Percentiles rank a stretch among this genome's conserved stretches.
Conservation (phyloP, 768 basidiomycete species). For the Candolleomyces aberdarensis region DNA sequence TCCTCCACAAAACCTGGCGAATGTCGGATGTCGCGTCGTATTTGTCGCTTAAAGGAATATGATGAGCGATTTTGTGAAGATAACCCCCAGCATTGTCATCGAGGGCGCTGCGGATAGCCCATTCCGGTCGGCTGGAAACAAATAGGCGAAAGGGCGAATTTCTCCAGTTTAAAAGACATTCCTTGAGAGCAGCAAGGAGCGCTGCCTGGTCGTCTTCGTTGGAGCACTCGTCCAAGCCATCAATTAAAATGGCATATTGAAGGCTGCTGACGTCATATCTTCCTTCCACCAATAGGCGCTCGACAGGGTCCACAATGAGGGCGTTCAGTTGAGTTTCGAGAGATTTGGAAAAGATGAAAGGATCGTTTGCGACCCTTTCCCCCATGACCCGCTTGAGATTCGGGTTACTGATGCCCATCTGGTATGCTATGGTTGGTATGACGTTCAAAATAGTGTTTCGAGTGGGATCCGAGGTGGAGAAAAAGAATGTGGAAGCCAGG, state of each 20-base stretch:
- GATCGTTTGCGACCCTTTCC: no score
- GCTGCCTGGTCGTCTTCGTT: constrained; percentile 6
- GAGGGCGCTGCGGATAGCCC: constrained; percentile 5
- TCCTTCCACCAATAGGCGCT: no score
- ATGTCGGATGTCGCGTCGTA: not conserved
- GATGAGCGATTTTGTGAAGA: not conserved
- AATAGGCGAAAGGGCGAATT: constrained; percentile 7
- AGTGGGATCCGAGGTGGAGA: no score
- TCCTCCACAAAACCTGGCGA: not conserved
- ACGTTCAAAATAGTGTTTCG: no score
- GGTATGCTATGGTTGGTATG: no score
- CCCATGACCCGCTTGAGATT: no score
- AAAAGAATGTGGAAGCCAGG: no score
- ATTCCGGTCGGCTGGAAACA: constrained; percentile 14
- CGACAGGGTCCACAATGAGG: no score
- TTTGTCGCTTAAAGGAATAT: constrained; percentile 3
- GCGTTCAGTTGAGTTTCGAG: no score
- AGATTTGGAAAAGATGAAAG: no score
- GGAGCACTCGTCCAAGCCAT: constrained; percentile 14
- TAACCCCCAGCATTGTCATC: not conserved
- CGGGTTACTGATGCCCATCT: no score
- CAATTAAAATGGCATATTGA: constrained; percentile 3
- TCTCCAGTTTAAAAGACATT: not conserved
- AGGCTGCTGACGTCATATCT: no score
- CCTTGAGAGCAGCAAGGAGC: constrained; percentile 5